Conservation (phyloP, 192 early-diverging fungal species). For the Diversispora epigaea region DNA sequence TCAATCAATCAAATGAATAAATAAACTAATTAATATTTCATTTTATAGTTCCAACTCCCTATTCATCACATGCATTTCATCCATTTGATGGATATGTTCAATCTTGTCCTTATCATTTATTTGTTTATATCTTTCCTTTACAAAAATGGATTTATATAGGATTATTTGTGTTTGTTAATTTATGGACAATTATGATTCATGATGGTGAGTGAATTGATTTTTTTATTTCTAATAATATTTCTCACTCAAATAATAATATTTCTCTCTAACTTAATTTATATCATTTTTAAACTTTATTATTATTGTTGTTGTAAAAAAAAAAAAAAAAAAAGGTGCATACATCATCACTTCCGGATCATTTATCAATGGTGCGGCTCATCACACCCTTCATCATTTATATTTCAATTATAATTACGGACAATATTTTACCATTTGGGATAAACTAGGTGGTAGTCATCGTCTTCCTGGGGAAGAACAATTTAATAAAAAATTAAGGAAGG, state of each 20-base stretch:
- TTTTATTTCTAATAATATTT: not conserved
- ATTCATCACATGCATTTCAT: conserved; percentile 94
- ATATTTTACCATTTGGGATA: conserved; percentile 96
- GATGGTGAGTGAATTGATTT: conserved; percentile 60
- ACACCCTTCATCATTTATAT: conserved; percentile 96
- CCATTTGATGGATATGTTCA: conserved; percentile 92
- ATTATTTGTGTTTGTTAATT: conserved; percentile 84
- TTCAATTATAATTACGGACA: conserved; percentile 99
- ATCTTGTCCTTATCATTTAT: conserved; percentile 93
- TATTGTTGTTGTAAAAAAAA: conserved; percentile 16
- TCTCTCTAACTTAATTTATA: not conserved
- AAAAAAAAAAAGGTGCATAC: conserved; percentile 69
- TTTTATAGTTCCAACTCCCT: conserved; percentile 87
- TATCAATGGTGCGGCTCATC: conserved; percentile 92
- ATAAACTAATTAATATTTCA: conserved; percentile 54
- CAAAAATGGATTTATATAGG: conserved; percentile 86
- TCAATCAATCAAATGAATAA: not conserved
- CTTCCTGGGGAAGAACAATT: conserved; percentile 68
- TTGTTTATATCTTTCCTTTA: conserved; percentile 89
- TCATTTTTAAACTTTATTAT: not conserved
- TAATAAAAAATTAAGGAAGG: conserved; percentile 57
- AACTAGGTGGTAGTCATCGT: conserved; percentile 66
- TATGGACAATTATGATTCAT: conserved; percentile 98
- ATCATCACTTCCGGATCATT: conserved; percentile 63
- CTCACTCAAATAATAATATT: not conserved